Conservation (phyloP, 805 yeast species). For the Metschnikowia proteae region DNA sequence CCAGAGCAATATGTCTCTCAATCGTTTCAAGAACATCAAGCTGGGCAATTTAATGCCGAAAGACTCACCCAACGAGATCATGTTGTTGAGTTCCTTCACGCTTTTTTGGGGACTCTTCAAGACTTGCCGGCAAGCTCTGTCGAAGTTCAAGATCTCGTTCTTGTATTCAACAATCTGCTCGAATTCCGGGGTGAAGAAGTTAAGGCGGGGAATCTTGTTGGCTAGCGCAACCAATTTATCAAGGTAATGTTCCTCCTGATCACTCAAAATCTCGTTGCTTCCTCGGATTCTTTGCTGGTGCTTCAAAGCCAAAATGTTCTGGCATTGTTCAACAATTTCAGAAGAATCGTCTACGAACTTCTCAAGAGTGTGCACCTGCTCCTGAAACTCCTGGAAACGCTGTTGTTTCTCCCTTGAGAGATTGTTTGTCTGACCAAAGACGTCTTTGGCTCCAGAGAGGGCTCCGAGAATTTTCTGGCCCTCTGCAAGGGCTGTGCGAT, state of each 20-base stretch:
- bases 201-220: constrained; percentile 45
- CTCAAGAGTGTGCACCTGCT: constrained; percentile 31
- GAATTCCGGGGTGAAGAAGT: constrained; percentile 55
- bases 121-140: constrained; percentile 40
- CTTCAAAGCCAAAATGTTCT: constrained; percentile 47
- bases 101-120: constrained; percentile 32
- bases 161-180: constrained; percentile 54
- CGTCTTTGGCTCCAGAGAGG: constrained; percentile 26
- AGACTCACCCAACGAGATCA: constrained; percentile 55
- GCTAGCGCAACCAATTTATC: constrained; percentile 13
- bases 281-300: constrained; percentile 47
- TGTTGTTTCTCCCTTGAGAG: constrained; percentile 13
- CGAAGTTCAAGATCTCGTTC: constrained; percentile 50
- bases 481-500: constrained; percentile 46
- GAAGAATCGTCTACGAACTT: constrained; percentile 43
- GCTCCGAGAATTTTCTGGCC: constrained; percentile 50
- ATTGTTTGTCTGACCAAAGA: constrained; percentile 2
- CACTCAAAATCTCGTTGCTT: constrained; percentile 18
- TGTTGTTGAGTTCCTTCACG: constrained; percentile 46
- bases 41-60: constrained; percentile 57
- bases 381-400: constrained; percentile 17
- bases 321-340: constrained; percentile 54
- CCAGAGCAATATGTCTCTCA: constrained; percentile 37
- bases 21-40: constrained; percentile 31
- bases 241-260: constrained; percentile 21